These are phyloP conservation scores for Podospora sp. DNA, from an alignment of 495 filamentous ascomycete species.

Conservation along the genomic window DNA sequence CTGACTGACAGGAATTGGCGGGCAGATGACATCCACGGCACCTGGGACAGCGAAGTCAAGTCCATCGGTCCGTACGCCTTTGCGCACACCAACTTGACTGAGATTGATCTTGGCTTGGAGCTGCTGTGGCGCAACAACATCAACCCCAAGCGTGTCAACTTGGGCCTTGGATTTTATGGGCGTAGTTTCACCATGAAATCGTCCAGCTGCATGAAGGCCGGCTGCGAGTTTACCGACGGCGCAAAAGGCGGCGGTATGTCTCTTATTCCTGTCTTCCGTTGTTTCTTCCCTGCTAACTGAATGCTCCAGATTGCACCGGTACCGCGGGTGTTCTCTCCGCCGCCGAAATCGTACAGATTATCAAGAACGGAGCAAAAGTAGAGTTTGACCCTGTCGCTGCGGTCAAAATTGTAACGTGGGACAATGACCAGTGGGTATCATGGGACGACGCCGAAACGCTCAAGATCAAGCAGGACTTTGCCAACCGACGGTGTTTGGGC, in stretches of 20 bases:
- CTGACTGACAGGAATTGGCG: too few relatives aligned
- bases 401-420: slow-evolving; percentile 42
- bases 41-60: slow-evolving; percentile 2
- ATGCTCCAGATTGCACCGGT: slow-evolving; percentile 34
- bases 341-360: slow-evolving; percentile 40
- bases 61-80: slow-evolving; percentile 28
- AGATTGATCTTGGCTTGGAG: slow-evolving; percentile 50
- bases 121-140: slow-evolving; percentile 56
- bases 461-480: slow-evolving; percentile 43
- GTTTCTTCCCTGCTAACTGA: too few relatives aligned
- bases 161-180: slow-evolving; percentile 58
- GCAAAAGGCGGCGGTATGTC: too few relatives aligned
- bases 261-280: too few relatives aligned
- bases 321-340: slow-evolving; percentile 38
- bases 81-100: slow-evolving; percentile 58
- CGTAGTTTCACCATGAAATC: slow-evolving; percentile 33
- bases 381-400: slow-evolving; percentile 25
- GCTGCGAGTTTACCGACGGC: slow-evolving; percentile 35
- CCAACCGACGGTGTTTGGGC: slow-evolving; percentile 34
- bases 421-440: slow-evolving; percentile 47
- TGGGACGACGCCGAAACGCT: slow-evolving; percentile 47
- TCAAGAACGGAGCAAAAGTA: slow-evolving; percentile 16
- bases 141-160: slow-evolving; percentile 40
- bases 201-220: slow-evolving; percentile 21
- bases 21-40: too few relatives aligned